Base-by-base conservation (phyloP, 1,284 basidiomycete genomes). In the Ceratobasidium sp. region DNA sequence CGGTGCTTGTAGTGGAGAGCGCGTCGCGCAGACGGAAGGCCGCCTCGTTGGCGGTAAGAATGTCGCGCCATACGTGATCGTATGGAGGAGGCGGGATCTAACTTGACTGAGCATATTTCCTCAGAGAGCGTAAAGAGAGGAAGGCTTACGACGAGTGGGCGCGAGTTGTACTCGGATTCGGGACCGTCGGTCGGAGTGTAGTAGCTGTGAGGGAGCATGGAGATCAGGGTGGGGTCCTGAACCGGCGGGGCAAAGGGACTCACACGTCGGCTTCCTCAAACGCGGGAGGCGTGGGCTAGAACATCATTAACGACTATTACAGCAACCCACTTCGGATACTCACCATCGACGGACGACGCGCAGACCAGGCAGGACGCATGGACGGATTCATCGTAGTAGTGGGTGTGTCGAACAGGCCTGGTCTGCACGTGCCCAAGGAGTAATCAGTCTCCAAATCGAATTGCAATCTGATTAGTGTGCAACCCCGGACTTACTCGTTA, bases 401-500 rank as follows among this genome's bases (percentile, higher is more conserved):
- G 67, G 67, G 46, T 59, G 67, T 71, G 55, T 71, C 67, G 55
- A 71, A 71, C 67, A 71, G 46, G 67, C 43, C 46, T 47, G 67
- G 55, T 50, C 67, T 71, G 55, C 67, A 71, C 67, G 67, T 71
- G 67, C 66, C 66, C 67, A 46, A 30, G 35, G 58, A 58, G 54
- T 30, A 44, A 71, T 71, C 23, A 71, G 52, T 21, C 46, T 18
- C 43, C 58, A 61, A 13, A 18, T 58, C 38, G 18, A 28, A 38
- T 58, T 58, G 9, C 30, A 58, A 52, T 57, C 58, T 44, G 44
- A 70, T 70, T 67, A 28, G 13, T n/a, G n/a, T n/a, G n/a, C 26
- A 49, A n/a, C 14, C 30, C 8, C 14, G 18, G 16, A 67, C 66
- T 58, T 35, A 70, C 66, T 58, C 52, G 30, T 58, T 30, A 54